These are phyloP conservation scores for Atkinsonella texensis DNA, from an alignment of 2,329 filamentous ascomycete species.

Conservation along the genomic window DNA sequence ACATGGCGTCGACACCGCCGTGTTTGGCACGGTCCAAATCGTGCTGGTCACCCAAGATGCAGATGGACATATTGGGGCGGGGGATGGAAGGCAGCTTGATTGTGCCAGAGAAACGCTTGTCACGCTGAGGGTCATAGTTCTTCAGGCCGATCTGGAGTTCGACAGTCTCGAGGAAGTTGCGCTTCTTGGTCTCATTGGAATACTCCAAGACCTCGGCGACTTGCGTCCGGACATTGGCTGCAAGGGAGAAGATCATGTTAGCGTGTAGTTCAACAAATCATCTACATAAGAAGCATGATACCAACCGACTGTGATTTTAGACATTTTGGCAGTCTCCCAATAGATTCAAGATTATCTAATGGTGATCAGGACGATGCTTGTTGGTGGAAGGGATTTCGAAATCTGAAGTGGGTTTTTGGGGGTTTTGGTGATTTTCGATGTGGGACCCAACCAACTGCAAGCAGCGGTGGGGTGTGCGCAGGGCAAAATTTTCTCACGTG, in stretches of 20 bases:
- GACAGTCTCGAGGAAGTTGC: constrained; percentile 94
- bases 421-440: constrained; percentile 16
- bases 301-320: constrained; percentile 70
- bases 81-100: constrained; percentile 89
- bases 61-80: constrained; percentile 83
- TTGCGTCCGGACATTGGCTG: constrained; percentile 88
- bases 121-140: constrained; percentile 99
- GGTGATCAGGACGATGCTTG: constrained; percentile 41
- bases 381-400: constrained; percentile 10
- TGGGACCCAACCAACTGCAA: constrained; percentile 12
- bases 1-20: constrained; percentile 97
- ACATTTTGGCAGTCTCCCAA: constrained; percentile 84
- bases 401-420: constrained; percentile 6
- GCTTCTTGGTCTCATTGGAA: constrained; percentile 89
- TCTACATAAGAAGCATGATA: neutral
- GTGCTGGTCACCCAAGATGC: constrained; percentile 65
- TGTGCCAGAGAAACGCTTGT: constrained; percentile 99
- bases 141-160: constrained; percentile 88
- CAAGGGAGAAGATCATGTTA: constrained; percentile 12
- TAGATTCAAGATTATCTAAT: constrained; percentile 57
- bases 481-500: constrained; percentile 27
- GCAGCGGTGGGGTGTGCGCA: constrained; percentile 16
- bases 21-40: constrained; percentile 99
- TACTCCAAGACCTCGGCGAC: constrained; percentile 91
- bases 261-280: constrained; percentile 11